Evolutionary conservation across 331 rosid genomes (phyloP), one percentile per base, ranked within the genome.

Genomic region (Acacia concinna): DNA sequence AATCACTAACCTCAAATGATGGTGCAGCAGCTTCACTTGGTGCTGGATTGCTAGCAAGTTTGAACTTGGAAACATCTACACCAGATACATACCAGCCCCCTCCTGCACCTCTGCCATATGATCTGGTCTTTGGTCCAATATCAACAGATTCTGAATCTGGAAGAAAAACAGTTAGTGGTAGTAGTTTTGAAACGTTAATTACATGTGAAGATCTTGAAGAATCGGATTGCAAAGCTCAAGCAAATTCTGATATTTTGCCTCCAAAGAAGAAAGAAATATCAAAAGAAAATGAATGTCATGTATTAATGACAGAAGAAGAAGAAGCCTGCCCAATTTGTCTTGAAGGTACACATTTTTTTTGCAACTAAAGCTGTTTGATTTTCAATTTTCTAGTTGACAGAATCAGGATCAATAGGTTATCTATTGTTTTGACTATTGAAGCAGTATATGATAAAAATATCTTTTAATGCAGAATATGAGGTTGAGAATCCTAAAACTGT

Each of bases 321-420:
- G 94, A 89, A 82, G 91, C 37, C 68, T 89, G 97, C 72, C 94
- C 97, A 79, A 91, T 91, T 84, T 91, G 97, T 87, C 94, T 91
- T 30, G 97, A 89, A 86, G 97, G 97, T 92, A 54, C 49, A 25
- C 27, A 32, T 40, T n/a, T 30, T 30, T 38, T 41, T 13, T 59
- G 57, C 35, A n/a, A 63, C 74, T 76, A 18, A 43, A 66, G 49
- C 66, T 9, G 49, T 68, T 75, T 67, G 35, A 38, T 71, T 82
- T 82, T 82, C 79, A 25, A 60, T 32, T 23, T 67, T 68, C n/a
- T 9, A 38, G 34, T 72, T 46, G 35, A 15, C 46, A 8, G 30
- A 67, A 84, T 70, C 60, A 73, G 63, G 64, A 71, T 32, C 40
- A 30, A 23, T 43, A 0, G 44, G 31, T 66, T 31, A 35, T 35